Conservation (phyloP, 169 alveolate species). For the Miamiensis avidus region DNA sequence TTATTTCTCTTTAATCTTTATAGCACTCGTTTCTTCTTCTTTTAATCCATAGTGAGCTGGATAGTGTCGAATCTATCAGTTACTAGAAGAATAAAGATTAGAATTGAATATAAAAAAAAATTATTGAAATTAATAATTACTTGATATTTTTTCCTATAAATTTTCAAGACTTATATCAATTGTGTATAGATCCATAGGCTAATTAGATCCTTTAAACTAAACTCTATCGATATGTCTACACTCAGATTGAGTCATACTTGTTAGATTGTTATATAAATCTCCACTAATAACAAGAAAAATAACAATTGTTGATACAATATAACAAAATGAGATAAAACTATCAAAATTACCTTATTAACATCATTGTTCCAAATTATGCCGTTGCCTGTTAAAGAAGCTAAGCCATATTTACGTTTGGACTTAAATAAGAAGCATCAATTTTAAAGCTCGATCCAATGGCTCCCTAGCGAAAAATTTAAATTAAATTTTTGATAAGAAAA, state of each 20-base stretch:
- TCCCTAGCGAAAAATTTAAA: slow-evolving; percentile 47
- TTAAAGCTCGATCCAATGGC: slow-evolving; percentile 83
- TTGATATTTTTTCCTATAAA: background rate
- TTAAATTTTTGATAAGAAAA: background rate
- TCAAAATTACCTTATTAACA: slow-evolving; percentile 38
- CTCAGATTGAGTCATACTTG: slow-evolving; percentile 22
- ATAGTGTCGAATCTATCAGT: background rate
- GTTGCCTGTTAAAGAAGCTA: slow-evolving; percentile 82
- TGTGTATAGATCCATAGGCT: slow-evolving; percentile 47
- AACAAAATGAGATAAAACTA: slow-evolving; percentile 46
- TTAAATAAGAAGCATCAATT: slow-evolving; percentile 83
- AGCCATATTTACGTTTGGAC: slow-evolving; percentile 81
- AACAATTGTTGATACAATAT: background rate
- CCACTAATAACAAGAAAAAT: slow-evolving; percentile 42
- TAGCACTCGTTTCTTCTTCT: slow-evolving; percentile 4
- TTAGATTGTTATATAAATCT: slow-evolving; percentile 32
- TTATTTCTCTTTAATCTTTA: slow-evolving; percentile 26
- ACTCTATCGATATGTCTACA: slow-evolving; percentile 62
- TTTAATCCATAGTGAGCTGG: slow-evolving; percentile 1
- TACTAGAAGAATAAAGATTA: background rate
- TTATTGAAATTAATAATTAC: background rate
- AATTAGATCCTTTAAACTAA: slow-evolving; percentile 52
- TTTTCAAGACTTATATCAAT: slow-evolving; percentile 34
- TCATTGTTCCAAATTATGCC: slow-evolving; percentile 53
- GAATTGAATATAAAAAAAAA: slow-evolving; percentile 2